These are phyloP conservation scores for Leishmania braziliensis DNA, from an alignment of 208 protist genomes.

Conservation along the genomic window DNA sequence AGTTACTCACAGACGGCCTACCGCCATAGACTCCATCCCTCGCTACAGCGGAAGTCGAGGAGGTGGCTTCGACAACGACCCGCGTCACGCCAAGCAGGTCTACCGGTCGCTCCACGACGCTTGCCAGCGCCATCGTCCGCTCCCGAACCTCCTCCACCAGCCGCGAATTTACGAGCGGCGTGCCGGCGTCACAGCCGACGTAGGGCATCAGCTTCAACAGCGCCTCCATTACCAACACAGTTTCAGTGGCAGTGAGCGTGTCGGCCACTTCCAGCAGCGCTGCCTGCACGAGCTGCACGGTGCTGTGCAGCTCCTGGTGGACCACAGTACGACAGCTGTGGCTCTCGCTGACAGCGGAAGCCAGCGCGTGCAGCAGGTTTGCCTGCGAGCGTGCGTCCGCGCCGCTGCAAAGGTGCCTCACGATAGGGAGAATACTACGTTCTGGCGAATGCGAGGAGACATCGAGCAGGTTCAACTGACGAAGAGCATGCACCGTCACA, in stretches of 20 bases:
- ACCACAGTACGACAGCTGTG: constrained; percentile 30
- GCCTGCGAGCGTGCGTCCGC: constrained; percentile 49
- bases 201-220: constrained; percentile 46
- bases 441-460: background rate
- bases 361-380: constrained; percentile 55
- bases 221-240: constrained; percentile 60
- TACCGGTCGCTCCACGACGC: constrained; percentile 51
- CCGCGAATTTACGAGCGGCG: constrained; percentile 13
- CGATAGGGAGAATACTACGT: constrained; percentile 15
- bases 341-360: constrained; percentile 32
- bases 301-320: constrained; percentile 17
- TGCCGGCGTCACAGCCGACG: background rate
- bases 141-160: constrained; percentile 51
- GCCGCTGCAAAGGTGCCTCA: constrained; percentile 21
- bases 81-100: constrained; percentile 55
- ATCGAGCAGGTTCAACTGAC: constrained; percentile 37
- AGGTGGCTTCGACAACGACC: constrained; percentile 37
- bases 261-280: constrained; percentile 33
- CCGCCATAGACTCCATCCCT: constrained; percentile 3
- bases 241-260: constrained; percentile 46
- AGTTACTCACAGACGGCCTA: background rate
- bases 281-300: constrained; percentile 38
- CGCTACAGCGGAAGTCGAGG: background rate
- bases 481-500: constrained; percentile 44
- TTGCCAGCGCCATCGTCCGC: constrained; percentile 37